Conservation (phyloP, 192 early-diverging fungal genomes). For the Coemansia sp. region DNA sequence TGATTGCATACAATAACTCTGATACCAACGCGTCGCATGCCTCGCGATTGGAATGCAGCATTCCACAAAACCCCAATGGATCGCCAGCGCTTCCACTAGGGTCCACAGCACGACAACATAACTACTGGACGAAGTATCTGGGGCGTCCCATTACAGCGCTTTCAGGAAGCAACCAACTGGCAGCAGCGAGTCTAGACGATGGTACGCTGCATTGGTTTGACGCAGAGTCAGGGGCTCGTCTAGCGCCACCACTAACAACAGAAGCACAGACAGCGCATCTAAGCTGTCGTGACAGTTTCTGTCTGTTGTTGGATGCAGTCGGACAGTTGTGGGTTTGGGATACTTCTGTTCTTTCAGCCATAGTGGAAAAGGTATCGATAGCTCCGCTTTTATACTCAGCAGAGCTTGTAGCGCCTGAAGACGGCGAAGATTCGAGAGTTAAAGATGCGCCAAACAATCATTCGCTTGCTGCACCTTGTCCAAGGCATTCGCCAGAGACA, state of each 20-base stretch:
- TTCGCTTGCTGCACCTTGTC: slow-evolving; percentile 5
- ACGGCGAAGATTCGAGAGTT: too few relatives aligned
- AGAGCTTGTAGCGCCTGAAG: slow-evolving; percentile 3
- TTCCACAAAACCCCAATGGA: too few relatives aligned
- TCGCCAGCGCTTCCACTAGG: too few relatives aligned
- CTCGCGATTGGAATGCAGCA: too few relatives aligned
- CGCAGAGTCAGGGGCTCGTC: slow-evolving; percentile 27
- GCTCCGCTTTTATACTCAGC: slow-evolving; percentile 41
- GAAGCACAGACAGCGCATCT: slow-evolving; percentile 31
- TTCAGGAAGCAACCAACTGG: slow-evolving; percentile 4
- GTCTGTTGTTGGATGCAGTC: slow-evolving; percentile 26
- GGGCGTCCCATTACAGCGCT: slow-evolving; percentile 3
- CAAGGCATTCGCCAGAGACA: slow-evolving; percentile 9
- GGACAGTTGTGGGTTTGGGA: slow-evolving; percentile 40
- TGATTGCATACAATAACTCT: slow-evolving; percentile 11
- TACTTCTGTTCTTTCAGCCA: not conserved
- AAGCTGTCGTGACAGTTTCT: slow-evolving; percentile 17
- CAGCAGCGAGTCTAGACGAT: slow-evolving; percentile 18
- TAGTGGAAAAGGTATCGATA: slow-evolving; percentile 20
- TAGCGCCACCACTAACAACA: slow-evolving; percentile 18
- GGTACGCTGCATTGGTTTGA: slow-evolving; percentile 40
- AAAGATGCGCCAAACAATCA: not conserved
- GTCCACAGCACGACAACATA: too few relatives aligned
- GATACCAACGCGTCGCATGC: not conserved
- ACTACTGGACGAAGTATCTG: slow-evolving; percentile 20